Evolutionary conservation across 23 red algal genomes (phyloP), one percentile per base, ranked within the genome.

Genomic region (Porphyridium purpureum): DNA sequence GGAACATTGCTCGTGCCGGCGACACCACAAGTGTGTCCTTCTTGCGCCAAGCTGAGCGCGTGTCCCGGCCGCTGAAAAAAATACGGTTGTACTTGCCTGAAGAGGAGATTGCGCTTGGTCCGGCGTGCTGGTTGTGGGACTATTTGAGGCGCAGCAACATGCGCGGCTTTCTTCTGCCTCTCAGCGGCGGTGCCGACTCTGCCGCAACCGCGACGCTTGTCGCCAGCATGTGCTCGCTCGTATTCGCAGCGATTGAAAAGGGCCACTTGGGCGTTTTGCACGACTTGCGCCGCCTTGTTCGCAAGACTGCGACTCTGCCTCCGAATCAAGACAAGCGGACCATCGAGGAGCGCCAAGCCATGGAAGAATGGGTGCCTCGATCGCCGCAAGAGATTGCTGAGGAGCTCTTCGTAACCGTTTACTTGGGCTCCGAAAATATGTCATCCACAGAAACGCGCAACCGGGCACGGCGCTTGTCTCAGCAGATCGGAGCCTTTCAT

Each of bases 121-220:
- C 90, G 4, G 90, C 90, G 27, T 98, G 90, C 49, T 98, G 90
- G 90, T 64, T 98, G 24, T 98, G 90, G 90, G 90, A 98, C 47
- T 98, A 98, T 29, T 42, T 98, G 24, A 78, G 90, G 15, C 61
- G 90, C 24, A 81, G 72, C 7, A 67, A 67, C 46, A 34, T 72
- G 33, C 66, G 63, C 25, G 90, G 90, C 34, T 98, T 82, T 68
- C 78, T 98, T 31, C 52, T 98, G 20, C 72, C 90, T 11, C 49
- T 98, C 28, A 82, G 74, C 28, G 90, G 90, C 35, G 90, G 90
- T 5, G 90, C 90, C 0, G 90, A 98, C 60, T 76, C 67, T 8
- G 64, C 80, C 32, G 64, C 90, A 9, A 81, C 90, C n/a, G 90
- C 80, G 1, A 69, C 80, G 5, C 68, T 98, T 58, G 90, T 98